Conservation (phyloP, 2,329 filamentous ascomycete species). For the Colletotrichum australisinense region DNA sequence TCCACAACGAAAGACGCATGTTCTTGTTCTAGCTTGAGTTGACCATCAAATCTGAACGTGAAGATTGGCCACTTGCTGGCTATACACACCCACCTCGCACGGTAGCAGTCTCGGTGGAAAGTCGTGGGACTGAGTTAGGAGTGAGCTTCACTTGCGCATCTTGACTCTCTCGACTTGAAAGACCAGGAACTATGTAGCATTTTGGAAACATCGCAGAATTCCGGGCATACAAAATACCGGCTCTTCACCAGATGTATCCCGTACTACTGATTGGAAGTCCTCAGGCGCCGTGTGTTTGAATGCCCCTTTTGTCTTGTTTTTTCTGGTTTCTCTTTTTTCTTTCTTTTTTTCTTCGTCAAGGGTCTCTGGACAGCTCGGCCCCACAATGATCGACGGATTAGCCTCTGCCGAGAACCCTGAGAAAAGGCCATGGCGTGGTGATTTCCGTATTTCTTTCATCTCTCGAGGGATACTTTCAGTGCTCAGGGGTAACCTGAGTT, state of each 20-base stretch:
- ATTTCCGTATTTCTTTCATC: neutral
- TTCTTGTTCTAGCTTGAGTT: too few relatives aligned
- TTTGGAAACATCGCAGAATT: too few relatives aligned
- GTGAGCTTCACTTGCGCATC: too few relatives aligned
- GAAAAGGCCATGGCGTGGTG: neutral
- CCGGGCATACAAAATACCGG: neutral
- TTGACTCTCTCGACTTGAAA: too few relatives aligned
- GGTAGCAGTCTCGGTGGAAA: too few relatives aligned
- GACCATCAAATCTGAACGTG: too few relatives aligned
- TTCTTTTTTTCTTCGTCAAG: neutral
- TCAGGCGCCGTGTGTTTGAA: neutral
- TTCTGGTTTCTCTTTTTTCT: neutral
- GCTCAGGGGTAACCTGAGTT: too few relatives aligned
- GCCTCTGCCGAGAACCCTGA: neutral
- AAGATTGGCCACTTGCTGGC: too few relatives aligned
- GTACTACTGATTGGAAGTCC: neutral
- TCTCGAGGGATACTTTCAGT: neutral
- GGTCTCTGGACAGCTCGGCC: neutral
- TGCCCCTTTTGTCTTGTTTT: neutral
- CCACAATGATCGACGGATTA: slow-evolving; percentile 25
- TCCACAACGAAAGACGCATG: too few relatives aligned
- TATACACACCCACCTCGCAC: too few relatives aligned
- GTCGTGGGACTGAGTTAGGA: too few relatives aligned
- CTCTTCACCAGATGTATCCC: neutral
- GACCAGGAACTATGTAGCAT: too few relatives aligned